These are phyloP conservation scores for Syzygium malaccense DNA, from an alignment of 441 rosid species.

Conservation along the genomic window DNA sequence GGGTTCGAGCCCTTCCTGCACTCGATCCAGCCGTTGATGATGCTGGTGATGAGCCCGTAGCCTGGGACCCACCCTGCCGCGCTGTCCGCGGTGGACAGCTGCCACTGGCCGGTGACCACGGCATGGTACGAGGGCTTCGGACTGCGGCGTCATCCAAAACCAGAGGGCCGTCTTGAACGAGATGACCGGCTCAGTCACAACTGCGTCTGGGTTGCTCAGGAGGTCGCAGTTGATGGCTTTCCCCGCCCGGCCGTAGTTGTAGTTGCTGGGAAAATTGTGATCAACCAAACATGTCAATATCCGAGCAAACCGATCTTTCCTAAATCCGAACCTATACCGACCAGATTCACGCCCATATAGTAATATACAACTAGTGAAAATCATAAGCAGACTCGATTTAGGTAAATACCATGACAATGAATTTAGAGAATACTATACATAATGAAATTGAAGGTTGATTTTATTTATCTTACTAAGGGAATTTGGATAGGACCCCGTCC, in stretches of 20 bases:
- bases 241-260: constrained; percentile 56
- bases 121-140: constrained; percentile 50
- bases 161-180: constrained; percentile 57
- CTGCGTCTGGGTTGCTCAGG: constrained; percentile 35
- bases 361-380: too few species aligned
- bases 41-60: constrained; percentile 40
- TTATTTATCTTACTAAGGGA: constrained; percentile 22
- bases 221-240: constrained; percentile 32
- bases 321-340: neutral
- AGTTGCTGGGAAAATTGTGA: constrained; percentile 23
- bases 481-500: constrained; percentile 57
- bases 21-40: constrained; percentile 29
- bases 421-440: neutral
- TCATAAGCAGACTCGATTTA: too few species aligned
- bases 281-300: neutral
- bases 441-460: neutral
- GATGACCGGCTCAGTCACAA: constrained; percentile 26
- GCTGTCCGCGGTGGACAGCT: constrained; percentile 22
- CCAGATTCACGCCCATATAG: neutral
- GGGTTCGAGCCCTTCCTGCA: constrained; percentile 21
- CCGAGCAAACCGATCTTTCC: neutral
- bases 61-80: constrained; percentile 39
- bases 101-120: constrained; percentile 32
- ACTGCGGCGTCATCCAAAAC: constrained; percentile 63
- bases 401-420: neutral